phyloP scores from a whole-genome alignment of 192 early-diverging fungal species.

The Ramicandelaber brevisporus region DNA sequence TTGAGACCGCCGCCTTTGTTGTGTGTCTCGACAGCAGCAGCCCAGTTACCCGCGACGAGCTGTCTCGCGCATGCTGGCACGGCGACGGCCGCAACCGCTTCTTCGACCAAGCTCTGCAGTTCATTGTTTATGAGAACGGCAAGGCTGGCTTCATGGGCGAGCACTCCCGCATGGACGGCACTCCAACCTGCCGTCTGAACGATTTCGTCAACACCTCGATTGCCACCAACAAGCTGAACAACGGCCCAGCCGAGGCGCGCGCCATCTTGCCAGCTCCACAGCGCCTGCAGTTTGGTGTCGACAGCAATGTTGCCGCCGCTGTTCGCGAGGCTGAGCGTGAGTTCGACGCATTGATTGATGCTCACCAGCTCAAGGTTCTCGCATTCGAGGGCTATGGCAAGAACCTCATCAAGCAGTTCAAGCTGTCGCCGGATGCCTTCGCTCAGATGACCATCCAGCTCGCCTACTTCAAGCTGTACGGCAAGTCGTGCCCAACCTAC shows the following conservation, averaged over 20 bases:
- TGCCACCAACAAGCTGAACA: constrained; percentile 36
- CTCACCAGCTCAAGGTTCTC: constrained; percentile 61
- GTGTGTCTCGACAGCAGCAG: constrained; percentile 72
- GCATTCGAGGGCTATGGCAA: constrained; percentile 82
- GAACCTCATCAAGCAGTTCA: constrained; percentile 70
- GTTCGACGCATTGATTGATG: constrained; percentile 52
- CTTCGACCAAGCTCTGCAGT: constrained; percentile 93
- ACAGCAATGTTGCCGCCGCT: constrained; percentile 23
- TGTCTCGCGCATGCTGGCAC: constrained; percentile 75
- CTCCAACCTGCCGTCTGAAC: constrained; percentile 64
- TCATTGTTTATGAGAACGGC: constrained; percentile 92
- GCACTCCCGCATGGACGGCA: constrained; percentile 89
- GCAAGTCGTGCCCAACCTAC: constrained; percentile 56
- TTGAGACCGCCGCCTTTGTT: constrained; percentile 69
- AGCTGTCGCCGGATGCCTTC: constrained; percentile 52
- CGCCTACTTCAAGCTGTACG: constrained; percentile 81
- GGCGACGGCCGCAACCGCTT: constrained; percentile 92
- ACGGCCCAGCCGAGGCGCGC: constrained; percentile 29
- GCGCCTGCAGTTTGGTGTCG: constrained; percentile 45
- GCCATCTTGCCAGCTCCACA: constrained; percentile 32
- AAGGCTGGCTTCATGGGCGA: constrained; percentile 89
- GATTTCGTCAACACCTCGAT: constrained; percentile 40
- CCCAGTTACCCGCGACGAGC: constrained; percentile 75
- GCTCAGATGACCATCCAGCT: constrained; percentile 88
- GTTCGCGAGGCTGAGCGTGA: constrained; percentile 41